Evolutionary conservation across 1,284 basidiomycete genomes (phyloP), one percentile per base, ranked within the genome.

Genomic region (Irpex rosettiformis): DNA sequence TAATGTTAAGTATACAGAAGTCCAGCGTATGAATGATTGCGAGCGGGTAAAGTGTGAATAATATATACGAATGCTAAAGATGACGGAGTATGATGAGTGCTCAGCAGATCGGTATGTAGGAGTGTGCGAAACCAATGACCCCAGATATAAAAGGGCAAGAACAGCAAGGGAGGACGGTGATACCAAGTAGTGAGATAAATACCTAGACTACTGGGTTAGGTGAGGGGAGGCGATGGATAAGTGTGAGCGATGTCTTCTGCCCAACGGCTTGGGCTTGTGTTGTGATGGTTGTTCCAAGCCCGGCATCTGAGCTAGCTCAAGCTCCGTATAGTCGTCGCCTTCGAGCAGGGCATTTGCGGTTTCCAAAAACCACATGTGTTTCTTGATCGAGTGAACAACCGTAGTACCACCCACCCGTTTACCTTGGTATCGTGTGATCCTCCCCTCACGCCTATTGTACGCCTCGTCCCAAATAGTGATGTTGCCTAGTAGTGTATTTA

Each of bases 381-480:
- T 91, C 83, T 98, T 99, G 77, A 98, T 89, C 71, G 93, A 98
- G 75, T 99, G 96, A 48, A 99, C 94, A 24, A 95, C 90, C 47
- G 96, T 84, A 0, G 96, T 99, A 3, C 96, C 96, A 2, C 96
- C 96, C 5, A 93, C 80, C 53, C 89, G 86, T 60, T 82, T 77
- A 52, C 80, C 78, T 63, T 86, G 79, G 73, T 93, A 93, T 58
- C 86, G 83, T 59, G 77, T 82, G 58, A 71, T 65, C 37, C 87
- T 80, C 40, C 89, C 88, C 76, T 93, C 89, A 33, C 90, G 83
- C 62, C 81, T 77, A 25, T 70, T 74, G 88, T 89, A 93, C 5
- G 88, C 87, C 61, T 81, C 77, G 45, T 82, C 77, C 1, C 80
- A 77, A 61, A 62, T 28, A 80, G 80, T 77, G 16, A 79, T 77